These are phyloP conservation scores for Microsporum canis DNA, from an alignment of 2,329 filamentous ascomycete species.

Conservation along the genomic window DNA sequence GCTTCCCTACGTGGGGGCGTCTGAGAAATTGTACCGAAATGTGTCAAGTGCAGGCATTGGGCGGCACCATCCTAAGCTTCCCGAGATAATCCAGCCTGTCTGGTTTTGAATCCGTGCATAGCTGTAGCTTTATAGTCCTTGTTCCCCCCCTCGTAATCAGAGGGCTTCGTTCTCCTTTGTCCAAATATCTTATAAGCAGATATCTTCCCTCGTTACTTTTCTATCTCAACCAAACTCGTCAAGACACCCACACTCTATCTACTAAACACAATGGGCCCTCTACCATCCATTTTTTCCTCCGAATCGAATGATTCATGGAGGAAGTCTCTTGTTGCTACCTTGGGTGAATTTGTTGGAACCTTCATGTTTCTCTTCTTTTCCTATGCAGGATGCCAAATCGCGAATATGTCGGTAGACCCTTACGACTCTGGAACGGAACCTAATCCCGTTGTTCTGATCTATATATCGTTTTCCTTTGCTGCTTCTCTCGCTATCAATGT, in stretches of 20 bases:
- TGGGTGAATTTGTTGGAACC: constrained; percentile 44
- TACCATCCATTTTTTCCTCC: neutral
- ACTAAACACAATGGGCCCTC: neutral
- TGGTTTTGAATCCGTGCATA: neutral
- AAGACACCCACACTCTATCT: neutral
- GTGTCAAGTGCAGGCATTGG: neutral
- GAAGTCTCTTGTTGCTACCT: constrained; percentile 29
- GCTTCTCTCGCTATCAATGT: constrained; percentile 42
- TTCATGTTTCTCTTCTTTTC: constrained; percentile 41
- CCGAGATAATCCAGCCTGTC: neutral
- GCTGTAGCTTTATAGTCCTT: neutral
- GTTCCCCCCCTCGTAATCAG: neutral
- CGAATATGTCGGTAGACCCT: constrained; percentile 25
- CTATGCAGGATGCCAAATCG: constrained; percentile 37
- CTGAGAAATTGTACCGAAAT: neutral
- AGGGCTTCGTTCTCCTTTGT: neutral
- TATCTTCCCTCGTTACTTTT: neutral
- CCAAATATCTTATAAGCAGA: neutral
- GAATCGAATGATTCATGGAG: constrained; percentile 2
- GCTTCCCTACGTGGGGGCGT: neutral
- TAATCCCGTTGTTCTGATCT: constrained; percentile 28
- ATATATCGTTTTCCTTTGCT: constrained; percentile 35
- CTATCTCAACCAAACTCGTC: neutral
- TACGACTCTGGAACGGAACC: constrained; percentile 20
- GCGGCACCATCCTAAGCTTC: neutral